These are phyloP conservation scores for Paraconiothyrium sp. DNA, from an alignment of 2,329 filamentous ascomycete species.

Conservation along the genomic window DNA sequence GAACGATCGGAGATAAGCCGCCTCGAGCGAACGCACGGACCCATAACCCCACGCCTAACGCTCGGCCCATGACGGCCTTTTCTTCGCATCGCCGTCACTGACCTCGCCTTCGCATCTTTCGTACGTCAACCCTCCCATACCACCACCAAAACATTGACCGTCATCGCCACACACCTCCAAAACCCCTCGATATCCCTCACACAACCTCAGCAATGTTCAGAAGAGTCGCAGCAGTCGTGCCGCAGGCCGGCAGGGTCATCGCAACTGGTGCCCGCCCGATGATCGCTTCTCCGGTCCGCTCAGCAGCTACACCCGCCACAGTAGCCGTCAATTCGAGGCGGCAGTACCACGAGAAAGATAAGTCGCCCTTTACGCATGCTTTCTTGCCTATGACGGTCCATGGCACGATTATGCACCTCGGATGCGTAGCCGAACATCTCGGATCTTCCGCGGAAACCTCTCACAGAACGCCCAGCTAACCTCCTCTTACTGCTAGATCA, in stretches of 20 bases:
- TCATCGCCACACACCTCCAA: slow-evolving; percentile 19
- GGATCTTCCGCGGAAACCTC: background rate
- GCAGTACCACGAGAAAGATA: slow-evolving; percentile 73
- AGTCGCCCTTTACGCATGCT: slow-evolving; percentile 41
- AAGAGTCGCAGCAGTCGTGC: slow-evolving; percentile 63
- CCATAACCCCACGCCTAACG: slow-evolving; percentile 23
- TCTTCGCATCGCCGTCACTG: slow-evolving; percentile 34
- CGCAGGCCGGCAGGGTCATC: slow-evolving; percentile 61
- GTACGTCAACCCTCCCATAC: slow-evolving; percentile 26
- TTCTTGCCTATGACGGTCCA: slow-evolving; percentile 6
- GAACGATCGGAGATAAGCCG: slow-evolving; percentile 15
- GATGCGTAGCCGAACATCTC: slow-evolving; percentile 13
- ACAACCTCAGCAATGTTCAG: slow-evolving; percentile 62
- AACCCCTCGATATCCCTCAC: slow-evolving; percentile 25
- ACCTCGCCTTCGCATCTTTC: slow-evolving; percentile 27
- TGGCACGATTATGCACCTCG: slow-evolving; percentile 12
- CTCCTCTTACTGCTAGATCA: slow-evolving; percentile 73
- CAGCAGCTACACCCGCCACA: slow-evolving; percentile 55
- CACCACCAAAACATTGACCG: slow-evolving; percentile 22
- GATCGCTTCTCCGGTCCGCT: slow-evolving; percentile 57
- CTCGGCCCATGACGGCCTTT: slow-evolving; percentile 23
- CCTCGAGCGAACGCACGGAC: slow-evolving; percentile 1
- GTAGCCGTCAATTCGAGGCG: slow-evolving; percentile 53
- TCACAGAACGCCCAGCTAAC: slow-evolving; percentile 50
- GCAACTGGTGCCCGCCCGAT: slow-evolving; percentile 60